phyloP scores from a whole-genome alignment of 2,329 filamentous ascomycete species.

The Aspergillus brasiliensis region DNA sequence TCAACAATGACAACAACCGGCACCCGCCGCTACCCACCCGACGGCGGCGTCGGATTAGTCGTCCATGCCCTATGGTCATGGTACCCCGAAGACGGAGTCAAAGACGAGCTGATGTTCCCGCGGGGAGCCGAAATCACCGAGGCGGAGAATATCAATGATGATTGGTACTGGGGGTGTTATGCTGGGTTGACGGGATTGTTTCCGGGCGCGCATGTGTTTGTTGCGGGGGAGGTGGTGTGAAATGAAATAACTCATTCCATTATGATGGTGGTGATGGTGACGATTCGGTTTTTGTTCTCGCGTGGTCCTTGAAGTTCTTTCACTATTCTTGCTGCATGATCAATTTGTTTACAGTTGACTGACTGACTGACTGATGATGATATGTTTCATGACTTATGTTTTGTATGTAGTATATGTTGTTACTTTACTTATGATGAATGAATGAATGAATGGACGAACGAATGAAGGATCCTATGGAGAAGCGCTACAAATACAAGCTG shows the following conservation, averaged over 20 bases:
- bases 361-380: not conserved
- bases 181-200: conserved; percentile 79
- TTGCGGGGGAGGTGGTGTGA: conserved; percentile 44
- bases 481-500: too few species aligned
- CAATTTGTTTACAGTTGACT: not conserved
- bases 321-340: not conserved
- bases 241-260: not conserved
- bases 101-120: conserved; percentile 81
- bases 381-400: not conserved
- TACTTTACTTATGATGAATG: not conserved
- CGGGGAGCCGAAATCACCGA: conserved; percentile 80
- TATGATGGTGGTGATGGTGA: not conserved
- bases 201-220: conserved; percentile 72
- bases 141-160: conserved; percentile 82
- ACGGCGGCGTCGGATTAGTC: conserved; percentile 69
- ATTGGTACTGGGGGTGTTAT: conserved; percentile 88
- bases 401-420: not conserved
- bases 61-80: conserved; percentile 74
- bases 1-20: fast-evolving
- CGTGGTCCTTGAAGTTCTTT: not conserved
- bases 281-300: not conserved
- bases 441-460: not conserved
- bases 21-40: conserved; percentile 64
- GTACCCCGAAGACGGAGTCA: conserved; percentile 61
- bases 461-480: not conserved